Evolutionary conservation across 768 basidiomycete species (phyloP).

Genomic region (Panaeolus cyanescens): DNA sequence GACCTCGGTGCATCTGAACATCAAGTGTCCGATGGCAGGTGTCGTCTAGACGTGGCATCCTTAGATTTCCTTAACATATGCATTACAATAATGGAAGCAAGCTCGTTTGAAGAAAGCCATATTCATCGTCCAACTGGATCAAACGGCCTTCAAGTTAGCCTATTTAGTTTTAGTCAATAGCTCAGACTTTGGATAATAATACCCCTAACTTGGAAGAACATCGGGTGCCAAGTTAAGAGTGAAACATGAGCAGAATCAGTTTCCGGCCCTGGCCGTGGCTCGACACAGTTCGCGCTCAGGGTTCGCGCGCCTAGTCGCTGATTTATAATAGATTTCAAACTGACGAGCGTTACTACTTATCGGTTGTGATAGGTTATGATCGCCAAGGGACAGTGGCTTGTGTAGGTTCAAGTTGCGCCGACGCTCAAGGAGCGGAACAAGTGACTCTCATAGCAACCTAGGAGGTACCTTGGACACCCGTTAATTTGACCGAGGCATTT

Average conservation of each 20-base stretch:
- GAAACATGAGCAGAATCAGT: neutral
- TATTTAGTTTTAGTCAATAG: too few species aligned
- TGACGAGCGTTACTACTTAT: neutral
- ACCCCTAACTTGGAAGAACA: too few species aligned
- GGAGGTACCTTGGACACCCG: neutral
- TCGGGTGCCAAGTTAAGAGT: neutral
- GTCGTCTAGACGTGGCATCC: neutral
- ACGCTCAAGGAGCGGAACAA: neutral
- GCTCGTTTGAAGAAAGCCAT: too few species aligned
- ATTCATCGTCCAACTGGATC: too few species aligned
- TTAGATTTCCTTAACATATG: too few species aligned
- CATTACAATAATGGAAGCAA: too few species aligned
- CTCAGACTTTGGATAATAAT: too few species aligned
- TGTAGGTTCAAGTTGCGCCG: neutral
- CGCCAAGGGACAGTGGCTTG: neutral
- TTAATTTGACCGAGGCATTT: too few species aligned
- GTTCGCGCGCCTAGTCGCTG: neutral
- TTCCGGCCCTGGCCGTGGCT: neutral
- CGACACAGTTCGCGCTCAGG: neutral
- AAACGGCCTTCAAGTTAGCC: too few species aligned
- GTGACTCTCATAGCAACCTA: neutral
- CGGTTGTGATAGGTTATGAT: neutral
- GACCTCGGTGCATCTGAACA: neutral
- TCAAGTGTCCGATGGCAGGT: neutral
- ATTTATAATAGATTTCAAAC: neutral